Evolutionary conservation across 164 flowering plant genomes (phyloP).

Genomic region (Vitis labrusca): DNA sequence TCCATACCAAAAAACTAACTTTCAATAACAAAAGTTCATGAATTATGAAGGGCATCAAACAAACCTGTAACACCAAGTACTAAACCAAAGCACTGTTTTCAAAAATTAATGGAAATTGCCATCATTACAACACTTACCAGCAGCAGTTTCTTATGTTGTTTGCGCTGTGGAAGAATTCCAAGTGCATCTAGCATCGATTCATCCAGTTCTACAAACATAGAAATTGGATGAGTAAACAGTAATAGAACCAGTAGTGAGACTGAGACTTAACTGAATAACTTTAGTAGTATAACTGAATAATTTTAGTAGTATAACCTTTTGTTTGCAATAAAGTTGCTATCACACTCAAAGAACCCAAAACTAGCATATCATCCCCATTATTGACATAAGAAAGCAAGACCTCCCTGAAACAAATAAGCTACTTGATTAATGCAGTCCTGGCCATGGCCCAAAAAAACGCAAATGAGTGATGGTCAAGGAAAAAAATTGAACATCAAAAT

Average conservation of each 20-base stretch:
- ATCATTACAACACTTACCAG: slow-evolving; percentile 50
- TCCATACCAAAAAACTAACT: too few relatives aligned
- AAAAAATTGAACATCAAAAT: too few relatives aligned
- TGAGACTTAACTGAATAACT: neutral
- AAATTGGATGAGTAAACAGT: neutral
- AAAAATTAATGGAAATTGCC: neutral
- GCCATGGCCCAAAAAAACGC: neutral
- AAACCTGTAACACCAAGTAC: neutral
- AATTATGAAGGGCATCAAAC: neutral
- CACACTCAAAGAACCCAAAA: slow-evolving; percentile 73
- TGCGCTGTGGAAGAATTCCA: slow-evolving; percentile 96
- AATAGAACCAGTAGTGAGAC: slow-evolving; percentile 5
- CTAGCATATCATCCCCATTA: slow-evolving; percentile 71
- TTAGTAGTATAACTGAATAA: neutral
- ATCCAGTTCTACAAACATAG: slow-evolving; percentile 64
- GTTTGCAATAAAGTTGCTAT: slow-evolving; percentile 90
- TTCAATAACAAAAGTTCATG: neutral
- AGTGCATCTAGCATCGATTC: slow-evolving; percentile 95
- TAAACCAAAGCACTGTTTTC: slow-evolving; percentile 1
- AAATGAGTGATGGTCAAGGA: too few relatives aligned
- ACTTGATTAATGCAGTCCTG: neutral
- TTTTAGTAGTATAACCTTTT: slow-evolving; percentile 59
- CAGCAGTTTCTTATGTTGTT: slow-evolving; percentile 87
- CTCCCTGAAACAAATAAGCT: slow-evolving; percentile 45
- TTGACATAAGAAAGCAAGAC: slow-evolving; percentile 63